Base-by-base conservation (phyloP, 495 filamentous ascomycete genomes). In the Xylaria grammica region DNA sequence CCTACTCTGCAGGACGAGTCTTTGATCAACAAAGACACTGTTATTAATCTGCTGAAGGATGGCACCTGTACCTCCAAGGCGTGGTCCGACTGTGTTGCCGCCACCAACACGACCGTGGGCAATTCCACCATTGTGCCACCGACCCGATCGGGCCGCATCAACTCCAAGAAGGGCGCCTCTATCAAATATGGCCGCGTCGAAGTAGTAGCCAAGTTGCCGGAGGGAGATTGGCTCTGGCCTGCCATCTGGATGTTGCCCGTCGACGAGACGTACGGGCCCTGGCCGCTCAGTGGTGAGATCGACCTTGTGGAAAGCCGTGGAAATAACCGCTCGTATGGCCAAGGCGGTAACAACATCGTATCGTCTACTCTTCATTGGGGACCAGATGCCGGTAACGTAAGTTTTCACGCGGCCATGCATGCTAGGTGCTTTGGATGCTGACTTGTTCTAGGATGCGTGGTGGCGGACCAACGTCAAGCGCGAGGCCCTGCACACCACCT, bases 241-340 rank as follows among this genome's bases (percentile, higher is more conserved):
- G 92, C 91, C 42, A 94, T 96, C 69, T 95, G 92, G 90, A 91
- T 96, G 91, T 82, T 96, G 83, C 92, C 92, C 8, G 85, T 87
- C 34, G 78, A 90, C 32, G 77, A 84, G 38, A 86, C 79, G 4
- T 96, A 94, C 73, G 92, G 92, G 2, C 67, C 82, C 10, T 96
- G 92, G 92, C 92, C 92, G 0, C 74, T 75, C 29, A 92, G 90
- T 40, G 92, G 92, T n/a, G 92, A 96, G 74, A 95, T 96, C 63
- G 92, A 95, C 75, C 89, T 96, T 61, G 77, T 83, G 55, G 92
- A 96, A 76, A 84, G 83, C 55, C 88, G 92, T 42, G 92, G 92
- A 49, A 96, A 96, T 78, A 89, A 92, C 72, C 86, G 87, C 70
- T 86, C 84, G 20, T 89, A 93, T 72, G 73, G 72, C 1, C 86